Evolutionary conservation across 1,284 basidiomycete species (phyloP).

Genomic region (Schizophyllum amplum): DNA sequence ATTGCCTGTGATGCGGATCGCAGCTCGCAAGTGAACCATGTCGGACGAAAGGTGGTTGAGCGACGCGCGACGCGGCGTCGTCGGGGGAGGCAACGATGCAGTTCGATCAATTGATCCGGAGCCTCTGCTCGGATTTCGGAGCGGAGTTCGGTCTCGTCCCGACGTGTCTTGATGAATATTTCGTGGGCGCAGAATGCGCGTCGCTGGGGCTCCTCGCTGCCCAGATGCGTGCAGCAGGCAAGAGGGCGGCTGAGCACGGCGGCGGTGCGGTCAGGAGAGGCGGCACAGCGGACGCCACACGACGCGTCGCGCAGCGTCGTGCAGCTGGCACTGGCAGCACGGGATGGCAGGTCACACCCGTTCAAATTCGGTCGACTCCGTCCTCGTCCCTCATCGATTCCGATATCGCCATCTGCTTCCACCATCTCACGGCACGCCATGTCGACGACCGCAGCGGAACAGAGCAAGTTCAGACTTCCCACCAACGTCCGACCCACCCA

Average conservation of each 20-base stretch:
- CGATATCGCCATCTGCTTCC: too few species aligned
- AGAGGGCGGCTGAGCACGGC: not conserved
- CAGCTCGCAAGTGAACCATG: not conserved
- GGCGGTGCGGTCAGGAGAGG: not conserved
- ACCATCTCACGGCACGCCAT: not conserved
- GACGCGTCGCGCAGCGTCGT: not conserved
- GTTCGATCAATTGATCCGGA: not conserved
- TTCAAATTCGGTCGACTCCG: too few species aligned
- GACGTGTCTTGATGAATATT: not conserved
- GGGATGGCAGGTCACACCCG: not conserved
- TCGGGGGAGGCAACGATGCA: too few species aligned
- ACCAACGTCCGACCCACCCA: conserved; percentile 68
- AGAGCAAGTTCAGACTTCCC: conserved; percentile 66
- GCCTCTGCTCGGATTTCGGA: not conserved
- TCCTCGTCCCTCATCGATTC: too few species aligned
- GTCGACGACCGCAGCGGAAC: conserved; percentile 4
- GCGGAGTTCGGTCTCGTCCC: not conserved
- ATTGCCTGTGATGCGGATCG: too few species aligned
- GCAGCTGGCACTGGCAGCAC: not conserved
- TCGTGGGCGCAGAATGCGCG: not conserved
- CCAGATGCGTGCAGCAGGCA: not conserved
- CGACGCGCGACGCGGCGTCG: not conserved
- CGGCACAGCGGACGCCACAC: not conserved
- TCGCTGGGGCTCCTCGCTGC: not conserved
- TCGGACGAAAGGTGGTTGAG: not conserved